These are phyloP conservation scores for Hypoxylon fuscum DNA, from an alignment of 495 filamentous ascomycete genomes.

Conservation along the genomic window DNA sequence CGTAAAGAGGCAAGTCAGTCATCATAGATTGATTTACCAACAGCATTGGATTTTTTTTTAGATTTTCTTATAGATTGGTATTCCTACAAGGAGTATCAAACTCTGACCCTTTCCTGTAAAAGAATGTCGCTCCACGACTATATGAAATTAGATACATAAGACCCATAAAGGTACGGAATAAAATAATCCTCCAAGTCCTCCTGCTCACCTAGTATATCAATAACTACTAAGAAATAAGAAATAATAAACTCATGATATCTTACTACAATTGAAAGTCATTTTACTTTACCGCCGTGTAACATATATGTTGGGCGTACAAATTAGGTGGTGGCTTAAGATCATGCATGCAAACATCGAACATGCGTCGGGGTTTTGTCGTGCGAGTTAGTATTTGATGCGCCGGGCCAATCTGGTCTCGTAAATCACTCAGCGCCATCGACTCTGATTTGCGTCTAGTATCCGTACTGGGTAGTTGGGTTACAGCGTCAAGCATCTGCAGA, in stretches of 20 bases:
- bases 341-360: conserved; percentile 38
- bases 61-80: too few relatives aligned
- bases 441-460: conserved; percentile 29
- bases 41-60: too few relatives aligned
- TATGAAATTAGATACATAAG: too few relatives aligned
- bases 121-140: too few relatives aligned
- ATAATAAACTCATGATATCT: not conserved
- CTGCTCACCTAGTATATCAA: too few relatives aligned
- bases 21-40: too few relatives aligned
- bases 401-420: conserved; percentile 21
- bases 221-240: too few relatives aligned
- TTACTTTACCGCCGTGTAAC: conserved; percentile 15
- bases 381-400: conserved; percentile 29
- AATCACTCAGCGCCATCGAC: conserved; percentile 11
- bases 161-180: too few relatives aligned
- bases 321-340: conserved; percentile 31
- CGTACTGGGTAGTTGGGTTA: conserved; percentile 20
- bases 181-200: too few relatives aligned
- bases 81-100: too few relatives aligned
- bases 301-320: conserved; percentile 29
- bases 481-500: conserved; percentile 33
- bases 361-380: conserved; percentile 37
- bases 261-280: not conserved
- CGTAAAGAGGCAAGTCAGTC: too few relatives aligned
- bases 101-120: too few relatives aligned